These are phyloP conservation scores for Friedmanniomyces simplex DNA, from an alignment of 495 filamentous ascomycete genomes.

Conservation along the genomic window DNA sequence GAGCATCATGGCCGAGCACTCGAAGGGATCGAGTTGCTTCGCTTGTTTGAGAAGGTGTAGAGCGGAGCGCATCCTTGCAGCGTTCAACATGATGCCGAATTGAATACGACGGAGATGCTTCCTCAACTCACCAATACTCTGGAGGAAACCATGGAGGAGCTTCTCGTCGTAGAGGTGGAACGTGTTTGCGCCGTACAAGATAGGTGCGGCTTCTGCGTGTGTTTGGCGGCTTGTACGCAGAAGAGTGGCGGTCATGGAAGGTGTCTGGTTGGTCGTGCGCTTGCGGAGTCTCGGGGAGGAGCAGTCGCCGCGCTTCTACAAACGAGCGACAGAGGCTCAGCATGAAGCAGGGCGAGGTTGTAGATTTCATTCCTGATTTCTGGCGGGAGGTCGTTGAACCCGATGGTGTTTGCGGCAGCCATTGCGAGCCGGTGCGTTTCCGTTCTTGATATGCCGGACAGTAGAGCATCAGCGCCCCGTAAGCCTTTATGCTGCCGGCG, in stretches of 20 bases:
- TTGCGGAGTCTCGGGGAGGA: neutral
- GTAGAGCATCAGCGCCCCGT: too few relatives aligned
- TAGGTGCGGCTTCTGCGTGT: neutral
- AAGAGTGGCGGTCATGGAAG: neutral
- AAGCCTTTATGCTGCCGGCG: neutral
- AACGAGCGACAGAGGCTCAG: neutral
- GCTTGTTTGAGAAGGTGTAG: neutral
- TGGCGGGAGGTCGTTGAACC: neutral
- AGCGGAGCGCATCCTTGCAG: neutral
- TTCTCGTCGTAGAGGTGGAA: neutral
- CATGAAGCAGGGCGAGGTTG: neutral
- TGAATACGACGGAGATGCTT: neutral
- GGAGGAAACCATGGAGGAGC: neutral
- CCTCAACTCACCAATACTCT: neutral
- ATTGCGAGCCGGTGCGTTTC: neutral
- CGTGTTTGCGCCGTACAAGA: slow-evolving; percentile 2
- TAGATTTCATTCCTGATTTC: slow-evolving; percentile 3
- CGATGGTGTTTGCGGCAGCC: neutral
- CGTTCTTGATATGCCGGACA: too few relatives aligned
- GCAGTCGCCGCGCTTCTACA: neutral
- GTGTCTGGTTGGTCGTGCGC: neutral
- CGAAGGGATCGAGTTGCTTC: neutral
- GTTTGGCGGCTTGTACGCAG: neutral
- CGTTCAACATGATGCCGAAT: neutral
- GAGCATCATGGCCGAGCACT: neutral